Evolutionary conservation across 345 rosid genomes (phyloP).

Genomic region (Theobroma cacao): DNA sequence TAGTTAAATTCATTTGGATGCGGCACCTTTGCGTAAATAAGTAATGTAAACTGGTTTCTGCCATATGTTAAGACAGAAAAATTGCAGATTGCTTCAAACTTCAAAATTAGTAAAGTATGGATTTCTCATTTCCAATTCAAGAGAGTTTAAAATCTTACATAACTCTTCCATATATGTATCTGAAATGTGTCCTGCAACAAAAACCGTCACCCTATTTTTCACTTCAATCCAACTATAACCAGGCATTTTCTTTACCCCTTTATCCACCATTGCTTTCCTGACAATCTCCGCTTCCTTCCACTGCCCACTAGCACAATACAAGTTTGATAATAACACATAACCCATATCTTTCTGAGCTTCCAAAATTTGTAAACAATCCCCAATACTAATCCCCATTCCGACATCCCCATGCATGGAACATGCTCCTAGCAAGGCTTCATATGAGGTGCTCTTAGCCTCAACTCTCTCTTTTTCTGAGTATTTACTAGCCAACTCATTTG

Average conservation of each 20-base stretch:
- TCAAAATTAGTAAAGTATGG: conserved; percentile 11
- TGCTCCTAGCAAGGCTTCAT: conserved; percentile 66
- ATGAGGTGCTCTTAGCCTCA: conserved; percentile 16
- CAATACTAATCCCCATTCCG: conserved; percentile 39
- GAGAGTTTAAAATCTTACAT: conserved; percentile 26
- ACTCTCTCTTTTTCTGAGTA: conserved; percentile 14
- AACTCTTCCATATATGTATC: conserved; percentile 35
- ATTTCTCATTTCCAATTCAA: conserved; percentile 52
- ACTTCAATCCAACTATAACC: conserved; percentile 89
- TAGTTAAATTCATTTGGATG: too few relatives aligned
- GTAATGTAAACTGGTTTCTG: neutral
- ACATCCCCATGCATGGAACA: conserved; percentile 46
- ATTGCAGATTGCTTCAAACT: neutral
- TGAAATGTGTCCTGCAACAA: conserved; percentile 48
- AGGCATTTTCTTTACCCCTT: conserved; percentile 65
- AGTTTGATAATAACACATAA: conserved; percentile 62
- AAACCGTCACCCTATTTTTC: conserved; percentile 41
- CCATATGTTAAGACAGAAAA: neutral
- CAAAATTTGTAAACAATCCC: conserved; percentile 33
- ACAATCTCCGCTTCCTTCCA: conserved; percentile 79
- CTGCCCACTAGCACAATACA: conserved; percentile 56
- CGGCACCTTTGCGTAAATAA: too few relatives aligned
- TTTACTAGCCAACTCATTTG: conserved; percentile 40
- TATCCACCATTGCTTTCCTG: conserved; percentile 56
- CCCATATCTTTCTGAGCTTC: conserved; percentile 55